Evolutionary conservation across 768 basidiomycete genomes (phyloP).

Genomic region (Suillus alpinus): DNA sequence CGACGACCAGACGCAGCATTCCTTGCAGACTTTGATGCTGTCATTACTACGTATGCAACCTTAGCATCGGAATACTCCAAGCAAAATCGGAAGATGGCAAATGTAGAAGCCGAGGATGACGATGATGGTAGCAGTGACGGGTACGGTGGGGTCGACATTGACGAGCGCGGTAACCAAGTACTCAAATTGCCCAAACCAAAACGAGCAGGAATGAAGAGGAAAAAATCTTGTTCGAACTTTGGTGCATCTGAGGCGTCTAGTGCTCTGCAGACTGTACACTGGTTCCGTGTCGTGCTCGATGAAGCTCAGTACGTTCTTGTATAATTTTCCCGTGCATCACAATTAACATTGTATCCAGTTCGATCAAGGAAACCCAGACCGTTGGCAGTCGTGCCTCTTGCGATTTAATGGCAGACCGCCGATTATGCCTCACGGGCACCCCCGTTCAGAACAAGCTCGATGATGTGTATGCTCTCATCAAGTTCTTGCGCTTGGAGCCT

Average conservation of each 20-base stretch:
- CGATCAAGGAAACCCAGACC: constrained; percentile 93
- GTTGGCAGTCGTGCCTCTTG: constrained; percentile 95
- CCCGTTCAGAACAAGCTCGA: constrained; percentile 99
- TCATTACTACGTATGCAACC: constrained; percentile 96
- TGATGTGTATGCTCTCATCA: constrained; percentile 95
- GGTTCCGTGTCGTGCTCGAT: constrained; percentile 94
- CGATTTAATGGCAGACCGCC: constrained; percentile 89
- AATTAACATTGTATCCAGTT: constrained; percentile 45
- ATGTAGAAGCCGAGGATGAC: constrained; percentile 59
- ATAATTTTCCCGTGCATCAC: background rate
- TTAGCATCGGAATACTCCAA: constrained; percentile 93
- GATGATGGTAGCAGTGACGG: constrained; percentile 68
- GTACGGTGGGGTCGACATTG: constrained; percentile 58
- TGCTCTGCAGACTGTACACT: constrained; percentile 89
- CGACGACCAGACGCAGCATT: constrained; percentile 83
- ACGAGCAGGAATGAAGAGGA: constrained; percentile 65
- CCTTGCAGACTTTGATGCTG: constrained; percentile 92
- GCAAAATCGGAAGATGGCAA: constrained; percentile 65
- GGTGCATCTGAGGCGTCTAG: constrained; percentile 59
- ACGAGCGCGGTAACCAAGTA: constrained; percentile 65
- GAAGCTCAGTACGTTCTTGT: constrained; percentile 83
- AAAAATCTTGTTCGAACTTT: constrained; percentile 45
- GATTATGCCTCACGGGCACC: constrained; percentile 94
- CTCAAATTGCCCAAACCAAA: constrained; percentile 61
- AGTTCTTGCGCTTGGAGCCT: constrained; percentile 88